Conservation (phyloP, 208 protist species). For the Crithidia fasciculata region DNA sequence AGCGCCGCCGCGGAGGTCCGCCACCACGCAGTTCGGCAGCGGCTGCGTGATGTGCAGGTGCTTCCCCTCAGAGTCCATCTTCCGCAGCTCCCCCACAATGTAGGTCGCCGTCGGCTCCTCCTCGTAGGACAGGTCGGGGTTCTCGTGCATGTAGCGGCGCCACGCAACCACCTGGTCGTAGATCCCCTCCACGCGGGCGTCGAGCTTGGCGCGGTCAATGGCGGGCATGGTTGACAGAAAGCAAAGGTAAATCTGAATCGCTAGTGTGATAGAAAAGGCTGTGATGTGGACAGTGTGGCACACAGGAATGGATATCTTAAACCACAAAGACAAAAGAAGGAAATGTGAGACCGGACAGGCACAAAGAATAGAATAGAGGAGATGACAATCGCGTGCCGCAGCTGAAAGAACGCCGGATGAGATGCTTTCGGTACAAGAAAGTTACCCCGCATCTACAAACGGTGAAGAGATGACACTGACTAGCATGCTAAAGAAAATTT, state of each 20-base stretch:
- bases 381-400: too few relatives aligned
- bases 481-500: too few relatives aligned
- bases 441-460: too few relatives aligned
- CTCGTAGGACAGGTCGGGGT: constrained; percentile 52
- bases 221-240: constrained; percentile 10
- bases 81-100: constrained; percentile 44
- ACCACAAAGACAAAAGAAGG: too few relatives aligned
- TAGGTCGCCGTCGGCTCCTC: constrained; percentile 64
- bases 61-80: constrained; percentile 39
- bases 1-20: constrained; percentile 49
- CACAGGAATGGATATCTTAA: too few relatives aligned
- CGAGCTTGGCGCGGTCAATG: constrained; percentile 29
- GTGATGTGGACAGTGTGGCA: too few relatives aligned
- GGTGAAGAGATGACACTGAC: too few relatives aligned
- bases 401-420: too few relatives aligned
- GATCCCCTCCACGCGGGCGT: constrained; percentile 28
- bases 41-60: constrained; percentile 44
- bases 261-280: background rate
- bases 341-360: too few relatives aligned
- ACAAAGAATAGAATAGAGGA: too few relatives aligned
- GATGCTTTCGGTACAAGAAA: too few relatives aligned
- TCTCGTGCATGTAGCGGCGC: constrained; percentile 67
- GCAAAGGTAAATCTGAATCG: background rate
- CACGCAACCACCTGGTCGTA: constrained; percentile 54
- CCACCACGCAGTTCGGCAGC: constrained; percentile 38